Percentiles rank a stretch among this genome's conserved stretches.
These are phyloP conservation scores for Sporisorium sorghi DNA, from an alignment of 1,284 basidiomycete genomes.

Conservation along the genomic window DNA sequence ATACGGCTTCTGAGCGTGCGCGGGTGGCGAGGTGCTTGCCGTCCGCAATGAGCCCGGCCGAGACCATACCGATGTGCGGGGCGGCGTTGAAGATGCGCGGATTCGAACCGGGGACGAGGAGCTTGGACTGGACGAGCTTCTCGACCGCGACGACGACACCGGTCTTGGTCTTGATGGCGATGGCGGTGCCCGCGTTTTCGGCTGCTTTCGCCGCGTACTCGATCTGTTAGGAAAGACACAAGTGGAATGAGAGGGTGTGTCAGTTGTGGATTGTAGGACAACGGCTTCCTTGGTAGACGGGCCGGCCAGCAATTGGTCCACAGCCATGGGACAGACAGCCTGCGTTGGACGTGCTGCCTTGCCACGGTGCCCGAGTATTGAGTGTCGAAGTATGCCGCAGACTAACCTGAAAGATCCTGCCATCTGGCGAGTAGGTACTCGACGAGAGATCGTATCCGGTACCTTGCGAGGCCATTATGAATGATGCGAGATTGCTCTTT, in stretches of 20 bases:
- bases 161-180: conserved; percentile 88
- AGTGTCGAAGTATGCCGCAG: too few relatives aligned
- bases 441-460: conserved; percentile 98
- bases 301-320: too few relatives aligned
- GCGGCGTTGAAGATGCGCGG: conserved; percentile 92
- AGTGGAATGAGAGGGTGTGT: too few relatives aligned
- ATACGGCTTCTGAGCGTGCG: conserved; percentile 85
- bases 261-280: too few relatives aligned
- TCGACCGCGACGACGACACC: conserved; percentile 91
- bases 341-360: too few relatives aligned
- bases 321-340: too few relatives aligned
- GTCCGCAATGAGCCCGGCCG: conserved; percentile 90
- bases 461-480: conserved; percentile 90
- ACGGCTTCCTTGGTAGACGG: too few relatives aligned
- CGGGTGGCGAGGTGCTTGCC: conserved; percentile 88
- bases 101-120: conserved; percentile 92
- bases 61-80: conserved; percentile 86
- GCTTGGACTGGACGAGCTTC: conserved; percentile 96
- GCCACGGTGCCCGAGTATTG: too few relatives aligned
- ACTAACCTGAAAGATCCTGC: conserved; percentile 97
- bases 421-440: conserved; percentile 98
- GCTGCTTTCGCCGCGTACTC: conserved; percentile 99
- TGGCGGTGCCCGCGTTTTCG: conserved; percentile 86
- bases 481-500: background rate
- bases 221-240: too few relatives aligned